Conservation (phyloP, 441 rosid genomes). For the Rhodomyrtus psidioides region DNA sequence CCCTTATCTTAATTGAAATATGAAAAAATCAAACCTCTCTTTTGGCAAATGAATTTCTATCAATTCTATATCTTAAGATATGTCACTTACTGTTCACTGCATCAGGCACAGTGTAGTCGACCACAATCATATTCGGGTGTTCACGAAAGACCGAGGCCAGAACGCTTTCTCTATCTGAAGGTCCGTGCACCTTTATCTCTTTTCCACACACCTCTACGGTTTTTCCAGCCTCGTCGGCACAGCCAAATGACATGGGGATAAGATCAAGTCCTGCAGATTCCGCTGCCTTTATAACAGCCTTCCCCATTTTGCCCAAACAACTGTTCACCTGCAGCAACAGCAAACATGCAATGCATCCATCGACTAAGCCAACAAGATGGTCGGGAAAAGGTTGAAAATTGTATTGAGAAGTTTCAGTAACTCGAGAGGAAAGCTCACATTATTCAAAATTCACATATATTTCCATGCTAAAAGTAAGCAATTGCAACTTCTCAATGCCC, state of each 20-base stretch:
- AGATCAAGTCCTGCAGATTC: constrained; percentile 74
- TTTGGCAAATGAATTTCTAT: not conserved
- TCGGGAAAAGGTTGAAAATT: not conserved
- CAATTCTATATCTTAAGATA: not conserved
- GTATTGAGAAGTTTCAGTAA: not conserved
- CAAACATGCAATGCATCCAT: not conserved
- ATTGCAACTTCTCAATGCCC: not conserved
- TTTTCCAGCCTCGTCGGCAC: constrained; percentile 50
- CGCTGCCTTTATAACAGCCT: constrained; percentile 76
- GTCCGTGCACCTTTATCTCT: constrained; percentile 62
- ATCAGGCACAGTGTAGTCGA: constrained; percentile 77
- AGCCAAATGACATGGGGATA: constrained; percentile 71
- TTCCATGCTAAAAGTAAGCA: not conserved
- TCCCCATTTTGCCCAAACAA: constrained; percentile 83
- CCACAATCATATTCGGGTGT: constrained; percentile 62
- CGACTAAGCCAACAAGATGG: not conserved
- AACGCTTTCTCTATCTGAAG: constrained; percentile 60
- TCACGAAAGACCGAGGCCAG: constrained; percentile 45
- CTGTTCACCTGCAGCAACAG: constrained; percentile 58
- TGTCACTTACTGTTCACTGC: constrained; percentile 60
- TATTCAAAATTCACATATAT: not conserved
- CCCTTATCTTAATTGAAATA: not conserved
- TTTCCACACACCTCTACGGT: constrained; percentile 58
- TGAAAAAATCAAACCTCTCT: not conserved
- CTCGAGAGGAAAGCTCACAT: not conserved